Conservation (phyloP, 2,329 filamentous ascomycete genomes). For the Colletotrichum sp. region DNA sequence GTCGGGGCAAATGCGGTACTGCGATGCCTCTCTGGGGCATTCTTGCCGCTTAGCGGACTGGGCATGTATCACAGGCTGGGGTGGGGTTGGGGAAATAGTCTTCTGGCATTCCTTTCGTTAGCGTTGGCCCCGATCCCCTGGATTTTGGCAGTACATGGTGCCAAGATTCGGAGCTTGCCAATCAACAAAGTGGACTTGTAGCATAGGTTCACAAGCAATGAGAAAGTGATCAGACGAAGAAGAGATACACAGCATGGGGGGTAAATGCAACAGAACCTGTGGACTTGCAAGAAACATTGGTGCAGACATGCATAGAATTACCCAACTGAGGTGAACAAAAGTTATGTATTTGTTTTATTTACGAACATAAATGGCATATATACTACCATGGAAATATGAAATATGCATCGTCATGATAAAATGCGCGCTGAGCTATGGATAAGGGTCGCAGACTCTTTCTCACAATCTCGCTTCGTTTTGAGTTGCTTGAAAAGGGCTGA, state of each 20-base stretch:
- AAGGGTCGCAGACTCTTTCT: not conserved
- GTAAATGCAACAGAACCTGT: not conserved
- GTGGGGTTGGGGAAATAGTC: conserved; percentile 56
- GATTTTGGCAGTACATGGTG: conserved; percentile 22
- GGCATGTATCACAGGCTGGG: conserved; percentile 46
- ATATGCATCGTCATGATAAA: not conserved
- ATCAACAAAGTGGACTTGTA: not conserved
- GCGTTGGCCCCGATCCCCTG: conserved; percentile 40
- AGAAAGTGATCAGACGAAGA: not conserved
- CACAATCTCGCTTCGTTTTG: not conserved
- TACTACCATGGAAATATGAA: not conserved
- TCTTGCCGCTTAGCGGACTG: conserved; percentile 65
- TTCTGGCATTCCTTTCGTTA: conserved; percentile 51
- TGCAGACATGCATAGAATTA: not conserved
- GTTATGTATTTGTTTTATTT: not conserved
- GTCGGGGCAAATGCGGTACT: conserved; percentile 32
- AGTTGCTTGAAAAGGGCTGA: not conserved
- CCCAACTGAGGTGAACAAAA: not conserved
- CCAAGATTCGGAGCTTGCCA: not conserved
- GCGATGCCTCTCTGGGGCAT: conserved; percentile 68
- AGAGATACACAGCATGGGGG: not conserved
- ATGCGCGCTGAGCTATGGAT: not conserved
- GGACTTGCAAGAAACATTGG: not conserved
- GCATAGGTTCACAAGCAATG: not conserved
- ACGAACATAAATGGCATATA: not conserved